These are phyloP conservation scores for Leavenworthia alabamica DNA, from an alignment of 345 rosid genomes.

Conservation along the genomic window DNA sequence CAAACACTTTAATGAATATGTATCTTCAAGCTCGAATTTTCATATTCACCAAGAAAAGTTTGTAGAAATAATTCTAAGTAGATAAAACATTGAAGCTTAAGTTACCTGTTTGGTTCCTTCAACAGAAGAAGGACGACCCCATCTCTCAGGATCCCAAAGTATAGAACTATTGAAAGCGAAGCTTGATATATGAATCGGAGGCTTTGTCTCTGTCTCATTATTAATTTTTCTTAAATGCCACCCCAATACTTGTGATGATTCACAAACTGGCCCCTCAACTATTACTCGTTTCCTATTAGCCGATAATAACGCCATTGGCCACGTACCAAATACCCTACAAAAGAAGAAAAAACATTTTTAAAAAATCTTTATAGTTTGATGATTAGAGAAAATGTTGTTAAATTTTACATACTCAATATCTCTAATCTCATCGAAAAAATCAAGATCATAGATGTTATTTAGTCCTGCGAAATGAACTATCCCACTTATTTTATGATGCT, in stretches of 20 bases:
- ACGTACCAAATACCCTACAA: constrained; percentile 75
- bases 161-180: constrained; percentile 74
- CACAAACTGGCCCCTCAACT: constrained; percentile 83
- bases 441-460: constrained; percentile 72
- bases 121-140: constrained; percentile 74
- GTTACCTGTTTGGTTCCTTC: constrained; percentile 61
- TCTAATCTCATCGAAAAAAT: constrained; percentile 69
- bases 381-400: neutral
- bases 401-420: constrained; percentile 56
- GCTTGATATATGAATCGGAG: constrained; percentile 56
- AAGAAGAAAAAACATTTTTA: neutral
- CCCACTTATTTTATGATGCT: constrained; percentile 67
- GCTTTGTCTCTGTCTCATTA: constrained; percentile 40
- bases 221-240: constrained; percentile 65
- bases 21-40: neutral
- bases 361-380: neutral
- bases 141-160: constrained; percentile 87
- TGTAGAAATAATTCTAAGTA: neutral
- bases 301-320: constrained; percentile 74
- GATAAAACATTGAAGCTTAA: neutral
- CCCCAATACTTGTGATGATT: constrained; percentile 73
- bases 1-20: neutral
- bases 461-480: constrained; percentile 76
- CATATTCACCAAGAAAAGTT: neutral
- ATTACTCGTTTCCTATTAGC: constrained; percentile 54